Conservation (phyloP, 148 eudicot genomes). For the Polygonum maritimum region DNA sequence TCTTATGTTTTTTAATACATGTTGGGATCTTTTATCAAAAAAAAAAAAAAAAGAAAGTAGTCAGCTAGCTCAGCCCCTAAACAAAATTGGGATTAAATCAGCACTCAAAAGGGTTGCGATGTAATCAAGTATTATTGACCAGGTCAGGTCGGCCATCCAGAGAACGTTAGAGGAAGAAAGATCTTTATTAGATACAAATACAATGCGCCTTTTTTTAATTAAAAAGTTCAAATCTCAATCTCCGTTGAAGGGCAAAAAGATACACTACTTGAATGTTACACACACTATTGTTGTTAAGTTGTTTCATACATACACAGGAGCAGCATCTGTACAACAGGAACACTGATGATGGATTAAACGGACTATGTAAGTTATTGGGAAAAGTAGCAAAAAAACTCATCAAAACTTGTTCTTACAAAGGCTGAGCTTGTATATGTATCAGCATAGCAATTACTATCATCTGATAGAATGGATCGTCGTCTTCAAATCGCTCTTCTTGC, state of each 20-base stretch:
- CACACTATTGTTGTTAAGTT: no score
- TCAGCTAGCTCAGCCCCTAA: not conserved
- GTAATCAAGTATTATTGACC: not conserved
- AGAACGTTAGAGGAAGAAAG: not conserved
- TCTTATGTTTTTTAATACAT: no score
- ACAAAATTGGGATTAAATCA: not conserved
- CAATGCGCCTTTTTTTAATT: no score
- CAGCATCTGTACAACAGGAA: not conserved
- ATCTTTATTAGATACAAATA: no score
- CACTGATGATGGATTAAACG: not conserved
- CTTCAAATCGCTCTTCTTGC: conserved; percentile 12
- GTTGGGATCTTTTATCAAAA: no score
- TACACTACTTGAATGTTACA: no score
- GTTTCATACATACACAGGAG: not conserved
- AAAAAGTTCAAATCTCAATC: not conserved
- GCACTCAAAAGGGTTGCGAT: not conserved
- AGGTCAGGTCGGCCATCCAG: not conserved
- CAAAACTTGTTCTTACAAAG: not conserved
- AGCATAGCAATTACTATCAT: not conserved
- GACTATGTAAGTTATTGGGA: not conserved
- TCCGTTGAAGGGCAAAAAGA: not conserved
- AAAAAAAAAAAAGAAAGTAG: not conserved
- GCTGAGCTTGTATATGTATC: not conserved
- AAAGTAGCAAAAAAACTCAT: not conserved
- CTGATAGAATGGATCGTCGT: conserved; percentile 1